A percentile compares a stretch with the other conserved stretches of the same genome.
phyloP scores from a whole-genome alignment of 1,284 basidiomycete genomes.

The Wallemia hederae region DNA sequence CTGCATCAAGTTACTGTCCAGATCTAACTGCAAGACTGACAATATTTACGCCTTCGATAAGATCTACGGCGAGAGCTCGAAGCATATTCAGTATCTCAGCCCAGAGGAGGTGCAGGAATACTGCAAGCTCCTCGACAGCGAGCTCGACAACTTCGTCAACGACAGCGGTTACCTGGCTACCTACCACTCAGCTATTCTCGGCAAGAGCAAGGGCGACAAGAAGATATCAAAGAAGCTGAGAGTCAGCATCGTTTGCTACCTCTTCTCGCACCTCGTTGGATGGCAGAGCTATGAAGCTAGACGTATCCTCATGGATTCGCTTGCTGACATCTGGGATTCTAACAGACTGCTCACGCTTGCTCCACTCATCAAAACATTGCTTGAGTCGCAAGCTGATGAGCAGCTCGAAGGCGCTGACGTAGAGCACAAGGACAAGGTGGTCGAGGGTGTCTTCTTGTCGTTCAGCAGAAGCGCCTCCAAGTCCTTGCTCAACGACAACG shows the following conservation, averaged over 20 bases:
- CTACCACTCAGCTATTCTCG: conserved; percentile 34
- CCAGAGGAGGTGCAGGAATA: conserved; percentile 39
- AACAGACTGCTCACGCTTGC: conserved; percentile 34
- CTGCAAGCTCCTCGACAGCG: conserved; percentile 25
- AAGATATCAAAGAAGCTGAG: conserved; percentile 29
- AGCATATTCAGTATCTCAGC: conserved; percentile 45
- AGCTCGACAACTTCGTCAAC: conserved; percentile 32
- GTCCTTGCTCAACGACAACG: conserved; percentile 22
- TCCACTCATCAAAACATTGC: conserved; percentile 27
- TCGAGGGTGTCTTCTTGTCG: conserved; percentile 23
- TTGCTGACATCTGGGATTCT: conserved; percentile 31
- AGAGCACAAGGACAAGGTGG: conserved; percentile 15
- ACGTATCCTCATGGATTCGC: conserved; percentile 27
- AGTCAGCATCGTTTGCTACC: conserved; percentile 42
- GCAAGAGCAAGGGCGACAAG: conserved; percentile 22
- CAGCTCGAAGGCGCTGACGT: conserved; percentile 8
- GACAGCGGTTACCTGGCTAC: conserved; percentile 32
- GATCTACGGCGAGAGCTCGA: conserved; percentile 48
- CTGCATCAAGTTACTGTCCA: conserved; percentile 26
- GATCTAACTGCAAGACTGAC: conserved; percentile 16
- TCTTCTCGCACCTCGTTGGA: conserved; percentile 49
- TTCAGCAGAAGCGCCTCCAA: conserved; percentile 25
- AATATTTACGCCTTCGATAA: conserved; percentile 49
- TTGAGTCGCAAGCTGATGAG: conserved; percentile 11
- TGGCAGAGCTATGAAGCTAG: conserved; percentile 26